phyloP scores from a whole-genome alignment of 2,329 filamentous ascomycete species.

The Colletotrichum cereale region DNA sequence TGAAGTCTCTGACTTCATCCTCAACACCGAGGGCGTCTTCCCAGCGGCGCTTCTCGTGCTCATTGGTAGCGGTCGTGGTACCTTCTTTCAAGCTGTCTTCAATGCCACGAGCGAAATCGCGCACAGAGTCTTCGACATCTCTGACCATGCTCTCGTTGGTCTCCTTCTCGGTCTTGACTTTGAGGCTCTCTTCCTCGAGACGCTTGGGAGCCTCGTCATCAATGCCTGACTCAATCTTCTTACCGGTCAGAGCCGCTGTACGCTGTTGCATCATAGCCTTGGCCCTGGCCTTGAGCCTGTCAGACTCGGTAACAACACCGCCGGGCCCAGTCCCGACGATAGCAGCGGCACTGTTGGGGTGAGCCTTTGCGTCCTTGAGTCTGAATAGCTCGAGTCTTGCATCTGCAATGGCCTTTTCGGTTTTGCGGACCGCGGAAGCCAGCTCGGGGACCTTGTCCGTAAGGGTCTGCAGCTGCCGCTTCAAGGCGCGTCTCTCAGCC shows the following conservation, averaged over 20 bases:
- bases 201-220: constrained; percentile 88
- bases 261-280: constrained; percentile 99
- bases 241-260: constrained; percentile 90
- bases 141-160: constrained; percentile 96
- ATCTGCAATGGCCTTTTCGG: constrained; percentile 93
- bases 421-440: constrained; percentile 90
- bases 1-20: constrained; percentile 97
- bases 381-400: constrained; percentile 93
- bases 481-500: constrained; percentile 86
- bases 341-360: constrained; percentile 82
- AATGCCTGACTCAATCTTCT: constrained; percentile 75
- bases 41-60: constrained; percentile 94
- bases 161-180: constrained; percentile 86
- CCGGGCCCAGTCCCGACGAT: constrained; percentile 95
- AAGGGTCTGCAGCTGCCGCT: constrained; percentile 88
- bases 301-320: constrained; percentile 89
- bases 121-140: constrained; percentile 96
- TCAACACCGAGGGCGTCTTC: constrained; percentile 96
- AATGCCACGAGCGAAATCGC: constrained; percentile 85
- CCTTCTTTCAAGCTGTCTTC: constrained; percentile 91
- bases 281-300: constrained; percentile 92
- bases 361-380: constrained; percentile 90
- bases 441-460: constrained; percentile 92
- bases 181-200: constrained; percentile 88
- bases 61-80: constrained; percentile 78